Conservation (phyloP, 2,329 filamentous ascomycete genomes). For the Peltaster fructicola region DNA sequence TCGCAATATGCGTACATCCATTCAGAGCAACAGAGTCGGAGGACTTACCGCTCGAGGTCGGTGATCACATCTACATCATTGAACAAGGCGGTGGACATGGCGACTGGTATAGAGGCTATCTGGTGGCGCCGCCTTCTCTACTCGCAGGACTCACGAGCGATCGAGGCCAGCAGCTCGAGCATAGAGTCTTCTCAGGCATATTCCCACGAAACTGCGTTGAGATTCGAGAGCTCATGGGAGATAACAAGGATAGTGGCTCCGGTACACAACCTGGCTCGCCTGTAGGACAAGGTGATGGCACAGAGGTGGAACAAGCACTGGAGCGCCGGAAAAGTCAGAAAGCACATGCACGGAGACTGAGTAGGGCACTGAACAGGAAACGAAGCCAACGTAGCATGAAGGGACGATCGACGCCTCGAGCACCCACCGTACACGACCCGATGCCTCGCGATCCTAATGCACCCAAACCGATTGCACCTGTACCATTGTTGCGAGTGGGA, state of each 20-base stretch:
- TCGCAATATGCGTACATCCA: slow-evolving; percentile 89
- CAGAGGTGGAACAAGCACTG: slow-evolving; percentile 5
- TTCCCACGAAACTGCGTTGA: slow-evolving; percentile 92
- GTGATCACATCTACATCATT: slow-evolving; percentile 97
- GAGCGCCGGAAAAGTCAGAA: slow-evolving; percentile 16
- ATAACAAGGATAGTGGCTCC: slow-evolving; percentile 32
- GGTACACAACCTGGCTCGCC: slow-evolving; percentile 1
- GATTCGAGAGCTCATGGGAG: slow-evolving; percentile 77
- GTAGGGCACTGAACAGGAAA: slow-evolving; percentile 15
- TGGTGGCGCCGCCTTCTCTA: slow-evolving; percentile 84
- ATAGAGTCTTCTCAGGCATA: slow-evolving; percentile 94
- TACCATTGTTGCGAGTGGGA: slow-evolving; percentile 93
- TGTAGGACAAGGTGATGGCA: slow-evolving; percentile 3
- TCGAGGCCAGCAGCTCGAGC: slow-evolving; percentile 84
- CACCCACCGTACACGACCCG: no score
- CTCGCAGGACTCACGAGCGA: slow-evolving; percentile 79
- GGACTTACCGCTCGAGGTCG: slow-evolving; percentile 90
- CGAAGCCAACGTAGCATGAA: no score
- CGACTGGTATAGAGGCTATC: slow-evolving; percentile 86
- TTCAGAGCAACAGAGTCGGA: slow-evolving; percentile 74
- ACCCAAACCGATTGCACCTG: slow-evolving; percentile 71
- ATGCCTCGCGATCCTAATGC: slow-evolving; percentile 43
- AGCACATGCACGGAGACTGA: slow-evolving; percentile 11
- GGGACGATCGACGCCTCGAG: slow-evolving; percentile 9
- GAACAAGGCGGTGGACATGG: slow-evolving; percentile 76